Evolutionary conservation across 2,329 filamentous ascomycete genomes (phyloP).

Genomic region (Fusarium chaquense): DNA sequence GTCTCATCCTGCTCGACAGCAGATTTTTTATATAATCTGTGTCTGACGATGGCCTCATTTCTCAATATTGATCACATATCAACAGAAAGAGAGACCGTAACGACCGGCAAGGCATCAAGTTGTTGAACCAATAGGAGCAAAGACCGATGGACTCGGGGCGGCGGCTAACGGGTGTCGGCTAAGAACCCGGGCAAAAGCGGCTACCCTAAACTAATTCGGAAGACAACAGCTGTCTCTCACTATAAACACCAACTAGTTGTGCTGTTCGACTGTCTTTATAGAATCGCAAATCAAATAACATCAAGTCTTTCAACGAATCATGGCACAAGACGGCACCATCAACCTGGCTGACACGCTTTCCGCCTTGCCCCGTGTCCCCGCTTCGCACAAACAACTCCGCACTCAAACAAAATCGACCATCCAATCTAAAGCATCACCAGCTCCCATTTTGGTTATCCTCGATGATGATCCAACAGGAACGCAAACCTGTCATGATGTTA

Average conservation of each 20-base stretch:
- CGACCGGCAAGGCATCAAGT: neutral
- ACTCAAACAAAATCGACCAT: neutral
- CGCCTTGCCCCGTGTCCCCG: rapidly evolving
- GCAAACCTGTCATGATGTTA: constrained; percentile 20
- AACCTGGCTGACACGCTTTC: neutral
- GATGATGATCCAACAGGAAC: constrained; percentile 28
- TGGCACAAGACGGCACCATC: neutral
- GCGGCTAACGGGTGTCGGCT: constrained; percentile 12
- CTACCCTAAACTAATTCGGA: constrained; percentile 15
- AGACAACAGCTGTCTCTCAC: neutral
- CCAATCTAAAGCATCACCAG: rapidly evolving
- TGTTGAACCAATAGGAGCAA: constrained; percentile 6
- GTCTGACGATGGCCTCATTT: neutral
- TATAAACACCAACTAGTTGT: neutral
- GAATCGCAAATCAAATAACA: rapidly evolving
- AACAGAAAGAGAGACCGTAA: neutral
- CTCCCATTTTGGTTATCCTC: neutral
- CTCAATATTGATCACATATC: too few species aligned
- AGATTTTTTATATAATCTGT: rapidly evolving
- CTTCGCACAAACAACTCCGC: neutral
- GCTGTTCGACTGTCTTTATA: too few species aligned
- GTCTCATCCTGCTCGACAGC: neutral
- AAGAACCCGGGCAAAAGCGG: constrained; percentile 4
- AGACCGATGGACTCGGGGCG: constrained; percentile 1
- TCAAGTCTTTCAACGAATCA: rapidly evolving